Base-by-base conservation (phyloP, 2,329 filamentous ascomycete species). In the Leptoxyphium fumago region DNA sequence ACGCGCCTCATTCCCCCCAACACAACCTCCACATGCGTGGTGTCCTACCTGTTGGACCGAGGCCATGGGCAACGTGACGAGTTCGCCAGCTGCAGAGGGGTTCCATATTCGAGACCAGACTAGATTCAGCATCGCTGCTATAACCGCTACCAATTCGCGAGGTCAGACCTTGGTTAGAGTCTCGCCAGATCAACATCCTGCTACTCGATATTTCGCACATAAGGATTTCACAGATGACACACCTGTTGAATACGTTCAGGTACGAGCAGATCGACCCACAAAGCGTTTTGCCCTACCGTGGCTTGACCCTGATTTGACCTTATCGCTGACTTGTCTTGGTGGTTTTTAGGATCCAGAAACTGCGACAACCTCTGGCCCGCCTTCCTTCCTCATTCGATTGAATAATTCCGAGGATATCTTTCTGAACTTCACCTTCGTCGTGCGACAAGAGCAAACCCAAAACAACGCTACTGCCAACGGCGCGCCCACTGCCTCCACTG, bases 181-280 rank as follows among this genome's bases (percentile, higher is more conserved):
- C 55, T 67, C 77, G 50, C 89, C 91, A 48, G 95, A 95, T 71
- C 74, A 80, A 53, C 96, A 84, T 59, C 91, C 91, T 51, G 84
- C 88, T 36, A 82, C 79, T 45, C 78, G 80, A 69, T 77, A 91
- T 60, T 73, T 71, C 52, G 84, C 80, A 40, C 80, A 75, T 58
- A 79, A 84, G 57, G 78, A 87, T 36, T 50, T 71, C 18, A 80
- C 80, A 55, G 89, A 98, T 60, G 77, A 77, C 49, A 71, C 72
- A 44, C 80, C 84, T 7, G 72, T 95, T 52, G 89, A 96, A 67
- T 98, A 86, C 66, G 77, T 98, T 38, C 89, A 94, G 78, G 88
- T 94, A 70, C 50, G 68, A 64, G 40, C 38, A 30, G 32, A 26
- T 41, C 21, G 26, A 41, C 11, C 7, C 7, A 7, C 13, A 39